Conservation (phyloP, 176 grass and related monocot species). For the Aegilops sharonensis region DNA sequence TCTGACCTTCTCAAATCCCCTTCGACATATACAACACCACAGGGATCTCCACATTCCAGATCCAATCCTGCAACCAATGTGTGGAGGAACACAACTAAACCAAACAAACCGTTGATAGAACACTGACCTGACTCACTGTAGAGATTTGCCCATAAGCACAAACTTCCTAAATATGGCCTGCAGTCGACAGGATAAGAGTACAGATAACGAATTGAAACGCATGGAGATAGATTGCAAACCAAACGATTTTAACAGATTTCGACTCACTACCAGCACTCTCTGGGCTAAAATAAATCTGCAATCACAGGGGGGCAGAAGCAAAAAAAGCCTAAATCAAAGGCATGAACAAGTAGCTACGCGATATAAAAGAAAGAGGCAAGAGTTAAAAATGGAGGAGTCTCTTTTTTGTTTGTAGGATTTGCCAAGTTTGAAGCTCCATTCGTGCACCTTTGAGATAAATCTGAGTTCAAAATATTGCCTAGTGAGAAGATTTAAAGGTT, state of each 20-base stretch:
- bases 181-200: background rate
- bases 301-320: background rate
- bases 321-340: background rate
- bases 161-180: background rate
- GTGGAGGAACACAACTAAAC: background rate
- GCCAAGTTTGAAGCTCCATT: background rate
- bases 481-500: background rate
- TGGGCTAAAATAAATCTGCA: background rate
- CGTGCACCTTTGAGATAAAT: background rate
- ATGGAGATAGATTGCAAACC: background rate
- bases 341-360: background rate
- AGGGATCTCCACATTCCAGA: background rate
- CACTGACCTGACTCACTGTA: background rate
- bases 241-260: background rate
- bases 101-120: background rate
- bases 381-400: background rate
- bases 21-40: background rate
- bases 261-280: background rate
- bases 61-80: conserved; percentile 26
- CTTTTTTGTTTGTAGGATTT: background rate
- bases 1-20: conserved; percentile 23
- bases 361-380: background rate
- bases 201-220: background rate
- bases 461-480: background rate
- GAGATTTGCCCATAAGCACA: too few relatives aligned